phyloP scores from a whole-genome alignment of 1,284 basidiomycete genomes.

The Rhodotorula glutinis region DNA sequence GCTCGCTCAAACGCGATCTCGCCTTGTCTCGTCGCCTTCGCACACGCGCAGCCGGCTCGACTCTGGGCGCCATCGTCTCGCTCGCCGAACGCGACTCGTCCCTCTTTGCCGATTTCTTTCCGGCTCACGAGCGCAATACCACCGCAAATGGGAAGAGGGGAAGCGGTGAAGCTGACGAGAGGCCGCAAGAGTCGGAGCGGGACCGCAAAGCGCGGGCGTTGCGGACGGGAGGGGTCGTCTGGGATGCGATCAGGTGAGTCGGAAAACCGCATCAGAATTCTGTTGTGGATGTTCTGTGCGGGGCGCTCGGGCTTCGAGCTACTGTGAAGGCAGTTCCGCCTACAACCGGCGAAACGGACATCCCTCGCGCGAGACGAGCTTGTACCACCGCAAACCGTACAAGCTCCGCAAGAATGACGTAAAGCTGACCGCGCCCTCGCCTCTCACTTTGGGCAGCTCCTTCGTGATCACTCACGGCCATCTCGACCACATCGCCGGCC shows the following conservation, averaged over 20 bases:
- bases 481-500: conserved; percentile 44
- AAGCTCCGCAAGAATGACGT: too few relatives aligned
- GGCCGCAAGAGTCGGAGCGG: background rate
- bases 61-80: conserved; percentile 40
- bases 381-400: too few relatives aligned
- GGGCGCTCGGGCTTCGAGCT: too few relatives aligned
- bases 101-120: conserved; percentile 18
- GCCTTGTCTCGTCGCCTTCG: too few relatives aligned
- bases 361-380: too few relatives aligned
- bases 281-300: too few relatives aligned
- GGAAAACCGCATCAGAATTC: too few relatives aligned
- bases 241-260: conserved; percentile 30
- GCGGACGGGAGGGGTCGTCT: conserved; percentile 8
- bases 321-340: too few relatives aligned
- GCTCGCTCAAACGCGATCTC: too few relatives aligned
- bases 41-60: conserved; percentile 33
- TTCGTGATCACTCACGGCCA: conserved; percentile 42
- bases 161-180: too few relatives aligned
- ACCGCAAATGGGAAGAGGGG: background rate
- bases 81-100: conserved; percentile 36
- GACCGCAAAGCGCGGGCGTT: background rate
- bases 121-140: conserved; percentile 24
- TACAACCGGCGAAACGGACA: too few relatives aligned
- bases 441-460: conserved; percentile 5
- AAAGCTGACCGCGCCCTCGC: background rate